Conservation (phyloP, 768 basidiomycete genomes). For the Tylopilus felleus region DNA sequence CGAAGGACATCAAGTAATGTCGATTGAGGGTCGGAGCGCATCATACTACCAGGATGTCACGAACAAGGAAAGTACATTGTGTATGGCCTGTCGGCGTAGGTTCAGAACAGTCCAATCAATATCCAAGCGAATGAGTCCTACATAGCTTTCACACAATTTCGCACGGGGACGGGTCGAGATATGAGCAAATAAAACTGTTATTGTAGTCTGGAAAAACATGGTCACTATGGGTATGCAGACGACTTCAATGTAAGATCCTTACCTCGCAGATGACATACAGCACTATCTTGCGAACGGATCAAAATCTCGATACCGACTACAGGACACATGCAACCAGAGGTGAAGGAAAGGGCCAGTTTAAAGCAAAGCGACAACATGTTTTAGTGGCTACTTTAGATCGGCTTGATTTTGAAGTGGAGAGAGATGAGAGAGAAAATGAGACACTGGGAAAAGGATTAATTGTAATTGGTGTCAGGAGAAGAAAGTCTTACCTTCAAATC, state of each 20-base stretch:
- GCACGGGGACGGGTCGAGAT: not conserved
- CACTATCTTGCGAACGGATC: constrained; percentile 25
- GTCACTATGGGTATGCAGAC: not conserved
- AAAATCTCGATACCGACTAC: constrained; percentile 6
- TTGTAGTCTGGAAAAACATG: constrained; percentile 9
- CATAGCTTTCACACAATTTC: not conserved
- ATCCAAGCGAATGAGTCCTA: not conserved
- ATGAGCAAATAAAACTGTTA: constrained; percentile 7
- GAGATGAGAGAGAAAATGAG: constrained; percentile 97
- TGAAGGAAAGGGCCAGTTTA: not conserved
- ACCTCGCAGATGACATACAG: constrained; percentile 22
- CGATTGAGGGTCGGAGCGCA: not conserved
- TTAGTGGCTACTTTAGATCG: constrained; percentile 53
- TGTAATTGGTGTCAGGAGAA: not conserved
- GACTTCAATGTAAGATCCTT: not conserved
- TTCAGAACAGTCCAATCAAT: not conserved
- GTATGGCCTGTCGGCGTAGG: not conserved
- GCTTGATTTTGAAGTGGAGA: constrained; percentile 99
- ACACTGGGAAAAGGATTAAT: constrained; percentile 52
- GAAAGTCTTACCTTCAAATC: constrained; percentile 68
- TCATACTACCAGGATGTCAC: not conserved
- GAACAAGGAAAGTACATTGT: not conserved
- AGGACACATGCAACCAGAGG: constrained; percentile 5
- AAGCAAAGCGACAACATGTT: not conserved
- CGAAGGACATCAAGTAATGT: too few species aligned